Conservation (phyloP, 805 yeast species). For the Kuraishia ogatae region DNA sequence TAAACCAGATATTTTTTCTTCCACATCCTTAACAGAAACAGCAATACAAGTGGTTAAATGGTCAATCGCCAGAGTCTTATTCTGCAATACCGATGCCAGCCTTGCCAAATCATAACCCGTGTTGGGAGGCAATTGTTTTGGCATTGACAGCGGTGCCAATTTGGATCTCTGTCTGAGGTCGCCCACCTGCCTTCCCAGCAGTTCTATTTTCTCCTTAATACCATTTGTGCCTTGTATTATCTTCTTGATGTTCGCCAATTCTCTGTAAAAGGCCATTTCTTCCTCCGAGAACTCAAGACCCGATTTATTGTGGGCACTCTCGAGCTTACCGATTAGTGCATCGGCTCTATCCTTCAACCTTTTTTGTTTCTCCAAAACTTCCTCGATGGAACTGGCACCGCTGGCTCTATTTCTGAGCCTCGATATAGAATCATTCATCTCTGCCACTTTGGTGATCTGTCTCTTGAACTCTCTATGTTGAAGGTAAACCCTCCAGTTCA, state of each 20-base stretch:
- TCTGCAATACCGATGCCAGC: not conserved
- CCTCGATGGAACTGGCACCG: constrained; percentile 9
- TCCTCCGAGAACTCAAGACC: constrained; percentile 6
- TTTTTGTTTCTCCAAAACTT: constrained; percentile 22
- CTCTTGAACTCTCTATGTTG: constrained; percentile 13
- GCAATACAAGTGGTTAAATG: not conserved
- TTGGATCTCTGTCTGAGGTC: constrained; percentile 9
- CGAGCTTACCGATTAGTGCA: not conserved
- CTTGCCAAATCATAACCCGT: not conserved
- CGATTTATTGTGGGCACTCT: not conserved
- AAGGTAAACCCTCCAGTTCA: not conserved
- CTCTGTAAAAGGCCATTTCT: constrained; percentile 15
- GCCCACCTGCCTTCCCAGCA: constrained; percentile 4
- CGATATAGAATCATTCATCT: constrained; percentile 1
- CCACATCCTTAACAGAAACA: not conserved
- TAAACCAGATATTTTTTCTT: not conserved
- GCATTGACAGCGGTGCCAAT: not conserved
- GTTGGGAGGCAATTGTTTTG: not conserved
- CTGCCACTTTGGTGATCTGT: constrained; percentile 14
- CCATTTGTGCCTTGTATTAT: constrained; percentile 11
- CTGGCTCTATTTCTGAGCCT: constrained; percentile 8
- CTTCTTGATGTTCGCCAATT: constrained; percentile 13
- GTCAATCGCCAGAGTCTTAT: not conserved
- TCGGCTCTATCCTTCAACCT: constrained; percentile 18
- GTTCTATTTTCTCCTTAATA: constrained; percentile 4